Conservation (phyloP, 2,329 filamentous ascomycete genomes). For the Lasiodiplodia citricola region DNA sequence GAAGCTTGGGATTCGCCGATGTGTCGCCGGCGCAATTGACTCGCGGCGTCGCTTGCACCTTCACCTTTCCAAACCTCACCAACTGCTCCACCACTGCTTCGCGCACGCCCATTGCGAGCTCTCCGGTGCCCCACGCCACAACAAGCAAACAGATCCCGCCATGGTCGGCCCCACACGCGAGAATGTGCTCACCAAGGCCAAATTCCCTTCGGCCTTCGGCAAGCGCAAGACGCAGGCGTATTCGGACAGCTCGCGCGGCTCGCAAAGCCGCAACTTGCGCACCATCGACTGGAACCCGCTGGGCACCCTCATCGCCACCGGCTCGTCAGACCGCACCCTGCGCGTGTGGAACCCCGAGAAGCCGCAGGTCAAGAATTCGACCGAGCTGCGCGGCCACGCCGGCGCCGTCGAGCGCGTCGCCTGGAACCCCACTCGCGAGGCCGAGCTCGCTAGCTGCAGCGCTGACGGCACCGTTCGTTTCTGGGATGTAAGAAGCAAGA, state of each 20-base stretch:
- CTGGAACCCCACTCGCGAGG: conserved; percentile 78
- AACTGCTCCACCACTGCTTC: not conserved
- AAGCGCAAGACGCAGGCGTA: conserved; percentile 74
- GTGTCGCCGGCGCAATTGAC: not conserved
- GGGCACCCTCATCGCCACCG: conserved; percentile 83
- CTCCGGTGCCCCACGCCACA: not conserved
- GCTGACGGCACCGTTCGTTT: conserved; percentile 76
- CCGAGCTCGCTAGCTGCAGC: conserved; percentile 76
- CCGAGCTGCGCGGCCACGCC: conserved; percentile 72
- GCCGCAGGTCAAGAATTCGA: conserved; percentile 73
- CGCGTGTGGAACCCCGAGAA: conserved; percentile 85
- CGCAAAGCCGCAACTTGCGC: conserved; percentile 57
- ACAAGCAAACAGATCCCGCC: not conserved
- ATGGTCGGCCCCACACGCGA: conserved; percentile 48
- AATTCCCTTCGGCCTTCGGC: conserved; percentile 70
- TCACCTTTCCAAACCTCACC: not conserved
- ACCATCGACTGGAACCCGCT: conserved; percentile 89
- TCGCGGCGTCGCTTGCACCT: conserved; percentile 11
- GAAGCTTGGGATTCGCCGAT: conserved; percentile 3
- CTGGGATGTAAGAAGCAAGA: conserved; percentile 79
- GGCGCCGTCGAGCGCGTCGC: conserved; percentile 74
- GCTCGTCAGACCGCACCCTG: conserved; percentile 70
- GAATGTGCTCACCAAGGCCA: conserved; percentile 69
- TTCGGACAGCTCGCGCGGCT: conserved; percentile 45
- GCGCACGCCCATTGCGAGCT: not conserved